Percentiles rank a stretch among this genome's conserved stretches.
These are phyloP conservation scores for Populus tremula DNA, from an alignment of 345 rosid genomes.

Conservation along the genomic window DNA sequence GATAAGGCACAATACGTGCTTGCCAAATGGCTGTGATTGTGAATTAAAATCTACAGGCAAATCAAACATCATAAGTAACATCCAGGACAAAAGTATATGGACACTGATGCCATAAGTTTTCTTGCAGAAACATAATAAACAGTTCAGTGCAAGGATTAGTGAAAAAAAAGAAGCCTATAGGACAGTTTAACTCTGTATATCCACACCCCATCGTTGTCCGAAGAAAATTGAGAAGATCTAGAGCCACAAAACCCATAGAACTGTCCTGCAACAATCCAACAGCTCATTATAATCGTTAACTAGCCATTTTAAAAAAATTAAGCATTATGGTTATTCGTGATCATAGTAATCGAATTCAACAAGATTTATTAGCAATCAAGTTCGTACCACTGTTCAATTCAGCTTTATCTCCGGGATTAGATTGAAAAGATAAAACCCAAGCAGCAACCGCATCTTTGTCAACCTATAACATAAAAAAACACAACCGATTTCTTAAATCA, in stretches of 20 bases:
- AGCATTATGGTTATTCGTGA: background rate
- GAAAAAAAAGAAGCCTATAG: background rate
- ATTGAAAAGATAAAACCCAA: constrained; percentile 86
- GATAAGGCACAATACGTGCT: constrained; percentile 85
- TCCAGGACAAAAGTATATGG: background rate
- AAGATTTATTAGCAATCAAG: constrained; percentile 10
- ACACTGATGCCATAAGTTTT: background rate
- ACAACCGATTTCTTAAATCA: background rate
- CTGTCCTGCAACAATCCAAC: constrained; percentile 49
- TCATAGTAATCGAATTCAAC: constrained; percentile 2
- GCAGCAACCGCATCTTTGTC: constrained; percentile 55
- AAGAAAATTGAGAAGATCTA: constrained; percentile 62
- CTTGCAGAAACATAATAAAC: background rate
- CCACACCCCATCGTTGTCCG: constrained; percentile 51
- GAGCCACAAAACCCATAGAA: constrained; percentile 86
- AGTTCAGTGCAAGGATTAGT: background rate
- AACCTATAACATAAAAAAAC: constrained; percentile 37
- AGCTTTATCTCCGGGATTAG: constrained; percentile 45
- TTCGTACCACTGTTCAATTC: constrained; percentile 50
- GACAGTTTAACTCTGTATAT: background rate
- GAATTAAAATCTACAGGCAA: constrained; percentile 44
- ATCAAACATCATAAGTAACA: constrained; percentile 12
- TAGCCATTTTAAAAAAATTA: background rate
- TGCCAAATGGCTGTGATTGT: constrained; percentile 71
- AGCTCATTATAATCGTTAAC: background rate